Conservation (phyloP, 2,329 filamentous ascomycete species). For the Cladosporium oxysporum region DNA sequence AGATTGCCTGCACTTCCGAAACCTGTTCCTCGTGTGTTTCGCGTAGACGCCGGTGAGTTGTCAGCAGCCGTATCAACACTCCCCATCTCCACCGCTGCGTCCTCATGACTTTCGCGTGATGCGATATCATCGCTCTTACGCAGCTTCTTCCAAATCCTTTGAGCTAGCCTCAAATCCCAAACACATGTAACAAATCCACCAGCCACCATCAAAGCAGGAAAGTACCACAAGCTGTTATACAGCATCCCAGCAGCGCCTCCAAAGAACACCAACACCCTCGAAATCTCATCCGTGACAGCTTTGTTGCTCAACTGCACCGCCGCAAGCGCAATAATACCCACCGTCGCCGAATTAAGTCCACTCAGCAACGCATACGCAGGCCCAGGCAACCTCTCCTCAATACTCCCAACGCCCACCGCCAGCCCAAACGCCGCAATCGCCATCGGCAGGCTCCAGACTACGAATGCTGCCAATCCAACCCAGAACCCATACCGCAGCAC, state of each 20-base stretch:
- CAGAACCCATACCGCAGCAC: conserved; percentile 63
- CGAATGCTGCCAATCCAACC: conserved; percentile 60
- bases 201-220: conserved; percentile 62
- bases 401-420: conserved; percentile 63
- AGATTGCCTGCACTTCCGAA: not conserved
- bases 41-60: not conserved
- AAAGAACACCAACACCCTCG: conserved; percentile 64
- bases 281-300: conserved; percentile 65
- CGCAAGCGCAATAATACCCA: conserved; percentile 70
- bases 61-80: not conserved
- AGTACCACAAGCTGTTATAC: conserved; percentile 76
- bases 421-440: conserved; percentile 70
- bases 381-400: conserved; percentile 59
- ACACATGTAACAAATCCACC: conserved; percentile 56
- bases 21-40: not conserved
- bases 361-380: conserved; percentile 69
- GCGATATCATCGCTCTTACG: not conserved
- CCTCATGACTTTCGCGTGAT: not conserved
- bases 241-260: conserved; percentile 65
- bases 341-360: conserved; percentile 70
- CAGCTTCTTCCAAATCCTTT: conserved; percentile 8
- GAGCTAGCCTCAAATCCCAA: conserved; percentile 50
- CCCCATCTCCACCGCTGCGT: not conserved
- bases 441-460: conserved; percentile 69
- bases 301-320: conserved; percentile 65